Conservation (phyloP, 768 basidiomycete genomes). For the Leccinum variicolor region DNA sequence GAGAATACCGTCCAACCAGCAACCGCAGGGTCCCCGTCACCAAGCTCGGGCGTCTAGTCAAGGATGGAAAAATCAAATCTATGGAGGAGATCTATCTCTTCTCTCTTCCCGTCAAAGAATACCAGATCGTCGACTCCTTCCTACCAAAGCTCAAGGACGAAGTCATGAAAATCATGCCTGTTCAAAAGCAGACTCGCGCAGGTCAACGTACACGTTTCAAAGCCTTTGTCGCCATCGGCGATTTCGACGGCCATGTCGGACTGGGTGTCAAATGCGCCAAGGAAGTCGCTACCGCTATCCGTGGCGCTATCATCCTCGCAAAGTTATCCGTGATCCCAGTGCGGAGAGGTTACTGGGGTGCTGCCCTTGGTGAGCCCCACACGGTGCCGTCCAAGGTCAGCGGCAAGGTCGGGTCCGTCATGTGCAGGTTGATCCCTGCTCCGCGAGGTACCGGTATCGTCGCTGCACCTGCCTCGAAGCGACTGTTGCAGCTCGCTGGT, state of each 20-base stretch:
- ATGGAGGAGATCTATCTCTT: conserved; percentile 99
- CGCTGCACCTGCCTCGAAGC: conserved; percentile 96
- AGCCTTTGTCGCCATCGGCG: conserved; percentile 99
- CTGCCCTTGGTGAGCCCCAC: conserved; percentile 97
- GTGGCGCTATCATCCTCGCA: conserved; percentile 98
- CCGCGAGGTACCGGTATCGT: conserved; percentile 99
- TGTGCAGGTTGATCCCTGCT: conserved; percentile 98
- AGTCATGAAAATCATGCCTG: conserved; percentile 99
- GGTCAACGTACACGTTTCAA: conserved; percentile 99
- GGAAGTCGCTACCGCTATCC: conserved; percentile 99
- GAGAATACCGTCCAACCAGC: conserved; percentile 5
- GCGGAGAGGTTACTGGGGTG: conserved; percentile 99
- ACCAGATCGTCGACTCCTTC: conserved; percentile 99
- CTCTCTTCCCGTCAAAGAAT: conserved; percentile 99
- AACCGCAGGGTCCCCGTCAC: conserved; percentile 87
- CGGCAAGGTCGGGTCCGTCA: conserved; percentile 98
- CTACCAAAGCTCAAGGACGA: conserved; percentile 99
- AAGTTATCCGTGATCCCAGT: conserved; percentile 98
- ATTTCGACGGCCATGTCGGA: conserved; percentile 97
- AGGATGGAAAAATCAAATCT: conserved; percentile 99
- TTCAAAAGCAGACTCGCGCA: conserved; percentile 99
- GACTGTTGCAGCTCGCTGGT: conserved; percentile 95
- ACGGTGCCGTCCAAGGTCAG: conserved; percentile 98
- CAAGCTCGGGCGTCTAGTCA: conserved; percentile 98
- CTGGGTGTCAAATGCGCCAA: conserved; percentile 99